Conservation (phyloP, 108 stramenopile genomes). For the Skeletonema potamos region DNA sequence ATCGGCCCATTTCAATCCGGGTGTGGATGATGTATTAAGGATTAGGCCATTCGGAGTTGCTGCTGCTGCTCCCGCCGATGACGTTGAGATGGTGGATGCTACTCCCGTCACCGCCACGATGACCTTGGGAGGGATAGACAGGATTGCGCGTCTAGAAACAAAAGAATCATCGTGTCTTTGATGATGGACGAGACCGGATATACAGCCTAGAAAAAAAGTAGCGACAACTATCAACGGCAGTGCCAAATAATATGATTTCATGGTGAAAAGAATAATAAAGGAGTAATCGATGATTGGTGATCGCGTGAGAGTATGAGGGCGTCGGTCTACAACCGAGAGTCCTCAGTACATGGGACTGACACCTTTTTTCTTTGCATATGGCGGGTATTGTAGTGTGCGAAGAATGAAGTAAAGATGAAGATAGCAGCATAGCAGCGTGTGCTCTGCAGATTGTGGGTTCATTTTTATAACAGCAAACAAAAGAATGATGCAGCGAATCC, state of each 20-base stretch:
- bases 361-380: too few species aligned
- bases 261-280: too few species aligned
- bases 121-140: not conserved
- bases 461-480: not conserved
- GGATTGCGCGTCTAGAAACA: not conserved
- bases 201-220: not conserved
- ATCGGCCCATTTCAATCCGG: conserved; percentile 12
- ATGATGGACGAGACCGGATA: not conserved
- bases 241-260: not conserved
- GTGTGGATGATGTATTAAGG: not conserved
- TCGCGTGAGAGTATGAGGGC: too few species aligned
- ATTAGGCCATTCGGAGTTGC: not conserved
- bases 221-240: not conserved
- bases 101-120: not conserved
- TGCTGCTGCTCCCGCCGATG: not conserved
- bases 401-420: too few species aligned
- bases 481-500: not conserved
- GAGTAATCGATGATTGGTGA: too few species aligned
- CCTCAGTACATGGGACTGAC: too few species aligned
- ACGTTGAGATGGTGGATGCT: not conserved
- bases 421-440: not conserved
- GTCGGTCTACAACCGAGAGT: too few species aligned
- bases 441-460: too few species aligned
- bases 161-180: too few species aligned
- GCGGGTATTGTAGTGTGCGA: too few species aligned